These are phyloP conservation scores for Gnomoniopsis sp. DNA, from an alignment of 2,329 filamentous ascomycete species.

Conservation along the genomic window DNA sequence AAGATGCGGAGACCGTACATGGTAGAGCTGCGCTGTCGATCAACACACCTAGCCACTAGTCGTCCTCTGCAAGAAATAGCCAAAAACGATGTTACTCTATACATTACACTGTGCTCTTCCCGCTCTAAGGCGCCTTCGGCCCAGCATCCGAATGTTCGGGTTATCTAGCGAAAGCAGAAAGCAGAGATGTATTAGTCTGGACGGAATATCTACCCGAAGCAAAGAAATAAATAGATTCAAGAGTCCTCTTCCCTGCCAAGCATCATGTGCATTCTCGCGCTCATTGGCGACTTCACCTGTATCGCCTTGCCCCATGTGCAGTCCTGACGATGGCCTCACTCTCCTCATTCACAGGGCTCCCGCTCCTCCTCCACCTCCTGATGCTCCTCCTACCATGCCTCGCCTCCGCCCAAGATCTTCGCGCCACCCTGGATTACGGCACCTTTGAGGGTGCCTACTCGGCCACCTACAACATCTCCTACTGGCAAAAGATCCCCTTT, in stretches of 20 bases:
- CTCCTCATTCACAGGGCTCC: not conserved
- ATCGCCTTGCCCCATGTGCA: not conserved
- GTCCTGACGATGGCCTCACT: not conserved
- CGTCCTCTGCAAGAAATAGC: not conserved
- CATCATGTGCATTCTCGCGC: not conserved
- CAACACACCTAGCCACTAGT: not conserved
- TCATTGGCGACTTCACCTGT: not conserved
- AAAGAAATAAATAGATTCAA: not conserved
- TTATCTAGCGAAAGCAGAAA: conserved; percentile 3
- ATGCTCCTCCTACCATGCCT: not conserved
- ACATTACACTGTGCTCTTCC: not conserved
- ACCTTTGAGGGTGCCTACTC: conserved; percentile 51
- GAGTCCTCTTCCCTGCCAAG: not conserved
- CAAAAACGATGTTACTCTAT: conserved; percentile 1
- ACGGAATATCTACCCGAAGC: not conserved
- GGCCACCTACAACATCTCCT: conserved; percentile 51
- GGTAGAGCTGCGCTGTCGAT: not conserved
- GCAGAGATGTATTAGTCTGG: not conserved
- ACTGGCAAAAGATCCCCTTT: conserved; percentile 60
- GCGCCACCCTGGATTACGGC: conserved; percentile 44
- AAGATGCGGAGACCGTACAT: not conserved
- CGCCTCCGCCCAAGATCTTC: conserved; percentile 25
- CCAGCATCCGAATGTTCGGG: conserved; percentile 7
- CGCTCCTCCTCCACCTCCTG: not conserved
- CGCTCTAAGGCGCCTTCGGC: not conserved